A percentile compares a stretch with the other conserved stretches of the same genome.
Conservation (phyloP, 768 basidiomycete genomes). For the Mycena capillaripes region DNA sequence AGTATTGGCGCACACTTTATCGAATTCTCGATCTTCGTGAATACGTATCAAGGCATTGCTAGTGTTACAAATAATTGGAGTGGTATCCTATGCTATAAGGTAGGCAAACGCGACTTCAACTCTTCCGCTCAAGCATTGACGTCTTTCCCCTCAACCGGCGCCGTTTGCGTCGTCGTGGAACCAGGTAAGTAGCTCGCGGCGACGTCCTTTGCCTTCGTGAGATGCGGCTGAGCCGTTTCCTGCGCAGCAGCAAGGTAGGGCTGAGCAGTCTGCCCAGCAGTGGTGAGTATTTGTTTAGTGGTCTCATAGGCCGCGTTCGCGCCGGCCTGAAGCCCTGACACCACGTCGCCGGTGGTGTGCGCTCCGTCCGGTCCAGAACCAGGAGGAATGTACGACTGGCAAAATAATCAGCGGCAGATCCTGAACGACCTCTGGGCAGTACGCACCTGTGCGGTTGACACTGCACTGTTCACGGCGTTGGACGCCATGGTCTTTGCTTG, state of each 20-base stretch:
- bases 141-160: slow-evolving; percentile 24
- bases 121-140: background rate
- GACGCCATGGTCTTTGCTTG: slow-evolving; percentile 66
- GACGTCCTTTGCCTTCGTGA: slow-evolving; percentile 54
- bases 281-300: slow-evolving; percentile 43
- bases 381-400: slow-evolving; percentile 39
- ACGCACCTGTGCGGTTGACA: too few relatives aligned
- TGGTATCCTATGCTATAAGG: slow-evolving; percentile 23
- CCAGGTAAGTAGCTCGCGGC: slow-evolving; percentile 52
- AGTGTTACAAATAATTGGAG: slow-evolving; percentile 25
- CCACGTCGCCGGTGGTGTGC: slow-evolving; percentile 39
- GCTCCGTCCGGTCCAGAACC: slow-evolving; percentile 30
- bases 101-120: background rate
- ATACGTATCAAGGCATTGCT: too few relatives aligned
- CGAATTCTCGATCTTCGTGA: too few relatives aligned
- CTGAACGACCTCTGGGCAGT: background rate
- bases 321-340: slow-evolving; percentile 50
- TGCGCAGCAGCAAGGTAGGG: slow-evolving; percentile 41
- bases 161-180: slow-evolving; percentile 39
- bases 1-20: too few relatives aligned
- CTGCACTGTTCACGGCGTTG: too few relatives aligned
- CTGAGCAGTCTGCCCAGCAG: slow-evolving; percentile 44
- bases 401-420: background rate
- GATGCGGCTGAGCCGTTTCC: slow-evolving; percentile 53
- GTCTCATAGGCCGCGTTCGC: slow-evolving; percentile 47